Conservation (phyloP, 73 alveolate genomes). For the Tetrahymena borealis region DNA sequence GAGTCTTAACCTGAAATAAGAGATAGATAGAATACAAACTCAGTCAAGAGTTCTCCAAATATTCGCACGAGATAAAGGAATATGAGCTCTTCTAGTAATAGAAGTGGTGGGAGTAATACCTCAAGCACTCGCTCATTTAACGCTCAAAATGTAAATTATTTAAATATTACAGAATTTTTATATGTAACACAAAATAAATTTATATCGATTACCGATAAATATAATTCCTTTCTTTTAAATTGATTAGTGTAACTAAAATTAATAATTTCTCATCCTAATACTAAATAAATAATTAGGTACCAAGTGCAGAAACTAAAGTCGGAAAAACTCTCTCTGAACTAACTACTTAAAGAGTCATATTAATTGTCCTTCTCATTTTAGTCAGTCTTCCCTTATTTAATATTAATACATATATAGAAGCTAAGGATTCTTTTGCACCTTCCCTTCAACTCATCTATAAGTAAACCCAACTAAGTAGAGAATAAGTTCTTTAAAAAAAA, state of each 20-base stretch:
- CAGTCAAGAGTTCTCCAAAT: background rate
- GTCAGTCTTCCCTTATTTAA: slow-evolving; percentile 63
- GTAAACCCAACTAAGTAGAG: background rate
- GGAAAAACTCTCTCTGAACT: slow-evolving; percentile 85
- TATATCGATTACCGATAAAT: no score
- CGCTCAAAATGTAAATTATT: background rate
- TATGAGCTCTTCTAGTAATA: background rate
- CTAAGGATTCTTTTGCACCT: slow-evolving; percentile 24
- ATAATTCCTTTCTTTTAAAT: no score
- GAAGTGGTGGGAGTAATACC: background rate
- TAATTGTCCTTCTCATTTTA: slow-evolving; percentile 76
- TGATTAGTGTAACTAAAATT: no score
- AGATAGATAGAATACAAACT: background rate
- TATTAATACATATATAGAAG: slow-evolving; percentile 47
- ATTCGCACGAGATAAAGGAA: background rate
- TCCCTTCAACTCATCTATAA: slow-evolving; percentile 26
- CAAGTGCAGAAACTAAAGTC: slow-evolving; percentile 60
- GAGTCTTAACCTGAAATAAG: background rate
- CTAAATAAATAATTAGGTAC: background rate
- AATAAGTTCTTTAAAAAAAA: background rate
- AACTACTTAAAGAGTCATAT: slow-evolving; percentile 84
- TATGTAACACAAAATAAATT: no score
- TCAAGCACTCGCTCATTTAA: background rate
- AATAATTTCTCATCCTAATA: background rate
- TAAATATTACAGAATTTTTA: no score